These are phyloP conservation scores for Suaeda aralocaspica DNA, from an alignment of 148 eudicot species.

Conservation along the genomic window DNA sequence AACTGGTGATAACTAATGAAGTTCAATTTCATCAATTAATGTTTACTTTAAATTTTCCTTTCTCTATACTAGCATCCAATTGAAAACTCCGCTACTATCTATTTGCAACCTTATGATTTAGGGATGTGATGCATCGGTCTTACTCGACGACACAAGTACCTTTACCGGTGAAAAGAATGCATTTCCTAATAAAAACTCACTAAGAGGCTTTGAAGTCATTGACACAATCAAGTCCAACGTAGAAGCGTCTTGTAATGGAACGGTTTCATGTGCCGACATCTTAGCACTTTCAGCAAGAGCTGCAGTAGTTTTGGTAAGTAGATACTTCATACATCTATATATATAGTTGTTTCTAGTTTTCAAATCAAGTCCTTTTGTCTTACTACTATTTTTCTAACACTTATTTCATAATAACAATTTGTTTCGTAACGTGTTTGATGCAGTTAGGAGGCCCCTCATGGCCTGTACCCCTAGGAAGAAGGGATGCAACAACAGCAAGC, in stretches of 20 bases:
- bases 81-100: not conserved
- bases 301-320: not conserved
- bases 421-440: too few species aligned
- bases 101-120: not conserved
- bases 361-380: too few species aligned
- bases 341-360: too few species aligned
- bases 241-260: not conserved
- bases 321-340: too few species aligned
- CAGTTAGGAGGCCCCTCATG: constrained; percentile 48
- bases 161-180: constrained; percentile 1
- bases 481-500: constrained; percentile 49
- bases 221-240: not conserved
- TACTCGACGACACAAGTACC: not conserved
- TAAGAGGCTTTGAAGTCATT: constrained; percentile 5
- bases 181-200: not conserved
- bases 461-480: constrained; percentile 38
- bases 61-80: too few species aligned
- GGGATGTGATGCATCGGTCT: not conserved
- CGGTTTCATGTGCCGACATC: not conserved
- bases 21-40: too few species aligned
- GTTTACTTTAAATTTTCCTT: too few species aligned
- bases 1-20: too few species aligned
- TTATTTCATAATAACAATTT: too few species aligned
- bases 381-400: too few species aligned
- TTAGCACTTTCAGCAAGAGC: not conserved